Evolutionary conservation across 1,284 basidiomycete species (phyloP).

Genomic region (Ceratobasidium sp.): DNA sequence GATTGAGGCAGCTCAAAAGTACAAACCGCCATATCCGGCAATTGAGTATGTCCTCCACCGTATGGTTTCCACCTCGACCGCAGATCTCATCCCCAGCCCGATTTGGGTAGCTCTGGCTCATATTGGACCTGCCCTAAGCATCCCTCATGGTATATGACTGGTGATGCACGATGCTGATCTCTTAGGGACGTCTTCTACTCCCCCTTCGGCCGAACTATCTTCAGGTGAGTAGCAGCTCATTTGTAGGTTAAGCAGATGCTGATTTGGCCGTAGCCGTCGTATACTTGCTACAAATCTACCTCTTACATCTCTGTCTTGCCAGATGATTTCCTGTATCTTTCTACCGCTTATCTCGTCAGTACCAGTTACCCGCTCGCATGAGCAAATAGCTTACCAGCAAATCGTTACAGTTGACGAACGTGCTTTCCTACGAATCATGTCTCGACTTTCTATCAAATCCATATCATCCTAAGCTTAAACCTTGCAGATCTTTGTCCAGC

Average conservation of each 20-base stretch:
- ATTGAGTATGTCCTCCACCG: no score
- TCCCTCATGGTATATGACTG: slow-evolving; percentile 5
- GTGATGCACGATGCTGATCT: not conserved
- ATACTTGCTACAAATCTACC: not conserved
- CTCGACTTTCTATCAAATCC: no score
- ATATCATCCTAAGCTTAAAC: not conserved
- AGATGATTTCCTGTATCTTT: no score
- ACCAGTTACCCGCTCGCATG: not conserved
- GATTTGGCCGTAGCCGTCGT: not conserved
- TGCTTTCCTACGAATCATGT: not conserved
- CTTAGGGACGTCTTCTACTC: not conserved
- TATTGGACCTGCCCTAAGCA: slow-evolving; percentile 1
- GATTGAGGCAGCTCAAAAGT: no score
- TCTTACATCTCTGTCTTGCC: not conserved
- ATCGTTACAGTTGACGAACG: not conserved
- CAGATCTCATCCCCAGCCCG: not conserved
- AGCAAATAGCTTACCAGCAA: not conserved
- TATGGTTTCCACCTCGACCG: not conserved
- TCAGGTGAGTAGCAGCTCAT: not conserved
- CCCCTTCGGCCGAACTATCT: not conserved
- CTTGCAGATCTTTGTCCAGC: slow-evolving; percentile 21
- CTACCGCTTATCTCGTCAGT: not conserved
- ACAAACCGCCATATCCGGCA: no score
- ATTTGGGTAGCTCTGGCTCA: not conserved
- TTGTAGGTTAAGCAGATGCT: not conserved